phyloP scores from a whole-genome alignment of 2,329 filamentous ascomycete species.

The Phyllosticta citriasiana region DNA sequence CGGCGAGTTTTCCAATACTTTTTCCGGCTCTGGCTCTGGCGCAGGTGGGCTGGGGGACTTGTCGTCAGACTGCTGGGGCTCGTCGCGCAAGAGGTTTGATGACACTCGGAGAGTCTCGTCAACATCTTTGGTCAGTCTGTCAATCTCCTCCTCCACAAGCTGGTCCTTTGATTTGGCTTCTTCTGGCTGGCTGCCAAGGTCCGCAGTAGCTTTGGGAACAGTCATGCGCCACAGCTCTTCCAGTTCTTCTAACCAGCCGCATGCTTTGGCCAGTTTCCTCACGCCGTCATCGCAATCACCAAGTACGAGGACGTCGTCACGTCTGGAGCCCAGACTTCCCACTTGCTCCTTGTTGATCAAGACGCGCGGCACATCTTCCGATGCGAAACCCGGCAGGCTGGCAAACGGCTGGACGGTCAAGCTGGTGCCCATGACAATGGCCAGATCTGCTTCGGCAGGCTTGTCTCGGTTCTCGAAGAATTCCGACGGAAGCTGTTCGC shows the following conservation, averaged over 20 bases:
- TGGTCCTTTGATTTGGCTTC: conserved; percentile 42
- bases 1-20: neutral
- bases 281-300: conserved; percentile 79
- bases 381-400: conserved; percentile 57
- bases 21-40: neutral
- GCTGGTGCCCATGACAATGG: conserved; percentile 83
- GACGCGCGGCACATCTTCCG: conserved; percentile 58
- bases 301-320: conserved; percentile 77
- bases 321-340: conserved; percentile 62
- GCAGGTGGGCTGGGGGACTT: neutral
- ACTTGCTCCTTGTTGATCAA: conserved; percentile 83
- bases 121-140: conserved; percentile 48
- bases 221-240: conserved; percentile 63
- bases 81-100: conserved; percentile 12
- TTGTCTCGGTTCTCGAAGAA: conserved; percentile 54
- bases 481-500: conserved; percentile 56
- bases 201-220: conserved; percentile 45
- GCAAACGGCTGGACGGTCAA: conserved; percentile 84
- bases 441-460: conserved; percentile 58
- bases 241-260: conserved; percentile 81
- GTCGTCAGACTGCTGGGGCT: neutral
- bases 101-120: conserved; percentile 40
- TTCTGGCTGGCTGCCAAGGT: conserved; percentile 29
- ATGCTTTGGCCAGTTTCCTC: conserved; percentile 61
- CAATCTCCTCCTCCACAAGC: conserved; percentile 46